Conservation (phyloP, 2,329 filamentous ascomycete genomes). For the Penicillium sp. region DNA sequence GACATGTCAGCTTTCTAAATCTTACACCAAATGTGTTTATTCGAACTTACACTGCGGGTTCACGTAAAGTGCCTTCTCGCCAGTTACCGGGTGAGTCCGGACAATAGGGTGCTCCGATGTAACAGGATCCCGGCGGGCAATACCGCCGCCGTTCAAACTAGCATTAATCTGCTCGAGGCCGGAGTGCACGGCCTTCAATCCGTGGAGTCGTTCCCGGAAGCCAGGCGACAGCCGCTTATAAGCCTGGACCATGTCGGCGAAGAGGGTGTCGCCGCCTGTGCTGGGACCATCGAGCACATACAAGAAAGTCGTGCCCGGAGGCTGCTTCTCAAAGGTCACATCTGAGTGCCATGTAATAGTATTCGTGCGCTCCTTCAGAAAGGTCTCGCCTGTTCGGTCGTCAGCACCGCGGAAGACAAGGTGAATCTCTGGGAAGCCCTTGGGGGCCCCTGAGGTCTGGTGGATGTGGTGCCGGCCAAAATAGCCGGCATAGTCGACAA, state of each 20-base stretch:
- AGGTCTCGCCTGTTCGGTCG: constrained; percentile 59
- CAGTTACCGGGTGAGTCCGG: constrained; percentile 75
- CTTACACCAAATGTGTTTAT: background rate
- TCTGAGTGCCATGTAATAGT: constrained; percentile 88
- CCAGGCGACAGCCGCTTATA: constrained; percentile 76
- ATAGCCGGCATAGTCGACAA: constrained; percentile 67
- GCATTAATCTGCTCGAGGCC: constrained; percentile 75
- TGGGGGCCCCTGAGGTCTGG: constrained; percentile 71
- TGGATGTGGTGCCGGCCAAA: constrained; percentile 82
- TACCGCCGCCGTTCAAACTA: constrained; percentile 63
- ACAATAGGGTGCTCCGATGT: constrained; percentile 73
- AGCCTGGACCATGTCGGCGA: constrained; percentile 74
- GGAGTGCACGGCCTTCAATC: constrained; percentile 76
- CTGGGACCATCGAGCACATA: constrained; percentile 81
- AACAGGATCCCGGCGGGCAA: constrained; percentile 73
- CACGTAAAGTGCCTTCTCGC: constrained; percentile 78
- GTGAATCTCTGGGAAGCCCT: constrained; percentile 71
- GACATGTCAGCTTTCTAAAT: background rate
- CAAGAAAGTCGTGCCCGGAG: constrained; percentile 84
- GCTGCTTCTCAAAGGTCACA: constrained; percentile 82
- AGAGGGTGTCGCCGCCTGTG: constrained; percentile 81
- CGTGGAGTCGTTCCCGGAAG: constrained; percentile 77
- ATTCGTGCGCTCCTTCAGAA: constrained; percentile 69
- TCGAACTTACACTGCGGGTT: constrained; percentile 71
- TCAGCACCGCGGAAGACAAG: constrained; percentile 71